Evolutionary conservation across 345 rosid species (phyloP), one percentile per base, ranked within the genome.

Genomic region (Eucalyptus lansdowneana): DNA sequence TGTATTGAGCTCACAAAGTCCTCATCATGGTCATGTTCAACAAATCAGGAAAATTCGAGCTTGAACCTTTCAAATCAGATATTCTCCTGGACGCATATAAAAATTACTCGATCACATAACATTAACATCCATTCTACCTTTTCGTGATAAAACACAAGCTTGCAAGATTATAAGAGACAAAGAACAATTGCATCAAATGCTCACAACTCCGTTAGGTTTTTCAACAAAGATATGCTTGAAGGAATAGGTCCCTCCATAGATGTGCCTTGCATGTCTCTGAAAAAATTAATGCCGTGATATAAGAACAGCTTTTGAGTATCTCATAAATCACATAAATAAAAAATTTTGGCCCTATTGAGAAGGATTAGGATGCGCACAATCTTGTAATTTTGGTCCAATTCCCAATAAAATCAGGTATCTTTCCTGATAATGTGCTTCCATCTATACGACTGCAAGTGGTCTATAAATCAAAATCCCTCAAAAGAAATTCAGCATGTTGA

Each of bases 181-280:
- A 81, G 45, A 53, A 49, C 4, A 34, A 67, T n/a, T 88, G 81
- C 27, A 21, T 72, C 14, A 11, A 37, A 72, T 72, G 67, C 99
- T 94, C 93, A 98, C 99, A 98, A 80, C 5, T 91, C 90, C 3
- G 86, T 42, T 88, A 97, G 92, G 76, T 90, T 95, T 87, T 19
- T 92, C 91, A 98, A 89, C 88, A 67, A 87, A 58, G 98, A 96
- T 86, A 96, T 89, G 65, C 91, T 65, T 89, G 96, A 86, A 60
- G 99, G 99, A 60, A 60, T 60, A 25, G 67, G 67, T 27, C 67
- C 67, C n/a, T 60, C 67, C 67, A 60, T 60, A 27, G 67, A 93
- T 86, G 98, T 95, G 44, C 99, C 99, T 89, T 98, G 97, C 92
- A 96, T 87, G 92, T 96, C 92, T 83, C 98, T 98, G 91, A 91